Base-by-base conservation (phyloP, 305 asterid species). In the Striga hermonthica region DNA sequence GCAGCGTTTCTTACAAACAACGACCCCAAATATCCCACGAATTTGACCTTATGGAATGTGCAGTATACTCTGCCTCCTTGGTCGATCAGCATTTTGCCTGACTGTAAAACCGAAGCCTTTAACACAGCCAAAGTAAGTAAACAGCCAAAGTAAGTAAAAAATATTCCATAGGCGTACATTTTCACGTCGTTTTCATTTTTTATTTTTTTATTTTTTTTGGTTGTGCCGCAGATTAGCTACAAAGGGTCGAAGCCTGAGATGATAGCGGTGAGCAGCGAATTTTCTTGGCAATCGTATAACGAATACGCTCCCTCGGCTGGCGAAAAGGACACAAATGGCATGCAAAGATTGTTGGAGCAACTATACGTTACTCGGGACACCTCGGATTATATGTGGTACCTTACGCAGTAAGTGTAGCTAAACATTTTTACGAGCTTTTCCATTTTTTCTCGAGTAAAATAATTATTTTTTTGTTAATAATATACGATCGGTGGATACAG, bases 31-130 rank as follows among this genome's bases (percentile, higher is more conserved):
- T 79, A 45, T 60, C 73, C 89, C 4, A 74, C 82, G 0, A 84
- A 75, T 70, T 72, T 90, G 62, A 78, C 78, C 53, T 90, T 87
- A 73, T 76, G 70, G 58, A 82, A 86, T 73, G 53, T 28, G 67
- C 89, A 79, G 50, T 86, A 92, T 52, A 76, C 84, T 68, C 62
- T 92, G 74, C 98, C 97, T 70, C 88, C 98, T 28, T 92, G 98
- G 98, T 92, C 98, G 38, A 84, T 92, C 75, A 86, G 89, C 78
- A 90, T 92, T 74, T 82, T 92, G 60, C 98, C 96, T 0, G 96
- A 87, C 76, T 92, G 98, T 90, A 86, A 82, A 72, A 90, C 80
- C 8, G 98, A 72, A 22, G 94, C 82, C 65, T 90, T 78, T 79
- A 92, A 89, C 82, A 90, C 98, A 9, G 98, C 98, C 15, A 80